These are phyloP conservation scores for Leptographium radiaticola DNA, from an alignment of 2,329 filamentous ascomycete genomes.

Conservation along the genomic window DNA sequence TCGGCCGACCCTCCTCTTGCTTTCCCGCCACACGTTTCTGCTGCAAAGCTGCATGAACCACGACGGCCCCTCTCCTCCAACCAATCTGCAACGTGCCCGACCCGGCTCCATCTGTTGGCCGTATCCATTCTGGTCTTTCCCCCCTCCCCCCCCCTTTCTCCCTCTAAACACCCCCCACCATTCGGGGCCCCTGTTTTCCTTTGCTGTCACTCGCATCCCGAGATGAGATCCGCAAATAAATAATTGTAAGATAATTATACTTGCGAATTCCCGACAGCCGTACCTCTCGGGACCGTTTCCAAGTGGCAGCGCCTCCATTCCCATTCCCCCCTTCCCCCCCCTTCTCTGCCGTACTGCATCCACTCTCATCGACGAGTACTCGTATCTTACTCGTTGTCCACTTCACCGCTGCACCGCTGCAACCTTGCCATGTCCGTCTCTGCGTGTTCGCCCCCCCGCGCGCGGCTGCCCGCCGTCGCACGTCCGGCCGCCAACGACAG, in stretches of 20 bases:
- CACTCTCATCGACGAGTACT: too few relatives aligned
- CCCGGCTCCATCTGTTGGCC: constrained; percentile 26
- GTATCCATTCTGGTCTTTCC: neutral
- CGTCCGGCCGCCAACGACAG: too few relatives aligned
- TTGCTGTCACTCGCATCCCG: neutral
- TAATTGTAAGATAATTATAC: too few relatives aligned
- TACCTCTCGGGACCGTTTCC: neutral
- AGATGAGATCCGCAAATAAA: too few relatives aligned
- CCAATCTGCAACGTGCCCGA: constrained; percentile 22
- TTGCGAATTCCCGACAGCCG: neutral
- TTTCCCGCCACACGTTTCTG: neutral
- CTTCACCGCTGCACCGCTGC: too few relatives aligned
- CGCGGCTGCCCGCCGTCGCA: too few relatives aligned
- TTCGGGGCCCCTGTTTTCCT: neutral
- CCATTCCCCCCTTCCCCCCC: neutral
- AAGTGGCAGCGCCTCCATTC: too few relatives aligned
- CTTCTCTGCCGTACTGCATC: neutral
- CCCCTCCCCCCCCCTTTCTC: neutral
- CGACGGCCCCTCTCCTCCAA: constrained; percentile 8
- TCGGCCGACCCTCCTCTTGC: neutral
- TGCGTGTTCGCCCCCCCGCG: too few relatives aligned
- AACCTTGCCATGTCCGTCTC: too few relatives aligned
- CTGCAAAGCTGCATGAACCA: neutral
- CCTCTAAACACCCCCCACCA: too few relatives aligned
- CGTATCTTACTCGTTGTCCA: too few relatives aligned